Evolutionary conservation across 768 basidiomycete genomes (phyloP), one percentile per base, ranked within the genome.

Genomic region (Russula ochroleuca): DNA sequence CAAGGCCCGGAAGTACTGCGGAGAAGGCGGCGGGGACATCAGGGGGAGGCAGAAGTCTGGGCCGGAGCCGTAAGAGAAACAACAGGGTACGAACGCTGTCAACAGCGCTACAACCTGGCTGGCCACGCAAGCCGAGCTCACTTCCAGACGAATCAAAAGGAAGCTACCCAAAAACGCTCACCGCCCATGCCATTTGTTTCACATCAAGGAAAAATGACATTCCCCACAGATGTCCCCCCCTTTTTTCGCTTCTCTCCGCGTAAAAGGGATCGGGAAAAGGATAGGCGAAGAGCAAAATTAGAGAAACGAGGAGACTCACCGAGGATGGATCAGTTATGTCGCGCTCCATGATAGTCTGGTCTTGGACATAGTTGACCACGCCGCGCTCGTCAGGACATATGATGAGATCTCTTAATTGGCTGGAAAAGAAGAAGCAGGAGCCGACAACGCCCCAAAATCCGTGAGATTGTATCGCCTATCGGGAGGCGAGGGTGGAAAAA

Each of bases 401-500:
- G 55, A 92, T 74, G 54, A 93, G 82, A 75, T 93, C 90, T 40
- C 90, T 81, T 33, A 93, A 77, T 75, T 93, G 90, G 31, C 88
- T 89, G 73, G 61, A 35, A 58, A 61, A 28, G 15, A 14, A 23
- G 3, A 52, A 58, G 13, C 1, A 57, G 49, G 43, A 52, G 60
- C 45, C 33, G 61, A 41, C 63, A 62, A 63, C 48, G 56, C 48
- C 28, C 25, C 38, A 61, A 68, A 52, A 9, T 35, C 62, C 52
- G 17, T 23, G 21, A 13, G 31, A 35, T 37, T 11, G 51, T 28
- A 49, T 49, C 23, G 23, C 28, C 52, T 14, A 23, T 35, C 28
- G 33, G 37, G 11, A 47, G 15, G n/a, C 5, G 3, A 52, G 47
- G 15, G 28, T 33, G 10, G 7, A 55, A 21, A 57, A 51, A 61